phyloP scores from a whole-genome alignment of 192 early-diverging fungal species.

The Coemansia guatemalensis region DNA sequence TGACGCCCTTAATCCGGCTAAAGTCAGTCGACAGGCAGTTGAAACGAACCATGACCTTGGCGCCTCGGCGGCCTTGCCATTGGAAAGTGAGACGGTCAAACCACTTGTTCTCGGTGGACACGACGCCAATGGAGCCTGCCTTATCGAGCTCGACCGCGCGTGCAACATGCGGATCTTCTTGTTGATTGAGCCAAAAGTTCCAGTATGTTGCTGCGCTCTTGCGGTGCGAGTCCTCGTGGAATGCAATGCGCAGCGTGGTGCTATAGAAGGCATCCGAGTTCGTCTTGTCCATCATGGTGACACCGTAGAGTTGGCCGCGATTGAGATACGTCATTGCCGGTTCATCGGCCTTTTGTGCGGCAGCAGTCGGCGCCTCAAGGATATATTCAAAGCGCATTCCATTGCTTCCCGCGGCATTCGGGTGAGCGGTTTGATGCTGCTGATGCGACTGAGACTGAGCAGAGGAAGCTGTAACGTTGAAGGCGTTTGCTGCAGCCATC shows the following conservation, averaged over 20 bases:
- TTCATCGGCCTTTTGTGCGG: constrained; percentile 56
- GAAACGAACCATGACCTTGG: constrained; percentile 66
- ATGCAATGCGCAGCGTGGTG: constrained; percentile 62
- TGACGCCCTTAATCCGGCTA: constrained; percentile 78
- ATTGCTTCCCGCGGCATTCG: neutral
- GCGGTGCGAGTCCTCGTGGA: constrained; percentile 71
- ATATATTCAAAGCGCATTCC: constrained; percentile 40
- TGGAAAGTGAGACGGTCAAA: constrained; percentile 72
- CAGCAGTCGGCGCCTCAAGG: constrained; percentile 46
- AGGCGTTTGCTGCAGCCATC: constrained; percentile 20
- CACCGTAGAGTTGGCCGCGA: constrained; percentile 64
- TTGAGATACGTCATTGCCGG: constrained; percentile 70
- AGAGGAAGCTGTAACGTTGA: constrained; percentile 14
- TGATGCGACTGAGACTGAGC: constrained; percentile 4
- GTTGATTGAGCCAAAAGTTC: constrained; percentile 76
- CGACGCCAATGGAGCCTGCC: constrained; percentile 57
- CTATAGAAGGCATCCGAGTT: constrained; percentile 53
- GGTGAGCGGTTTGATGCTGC: constrained; percentile 10
- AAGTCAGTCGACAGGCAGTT: constrained; percentile 80
- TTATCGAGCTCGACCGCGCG: constrained; percentile 68
- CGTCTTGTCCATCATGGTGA: constrained; percentile 56
- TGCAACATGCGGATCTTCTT: constrained; percentile 56
- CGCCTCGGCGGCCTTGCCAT: constrained; percentile 66
- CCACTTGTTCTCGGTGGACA: constrained; percentile 55
- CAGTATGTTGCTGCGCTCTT: constrained; percentile 64